Percentiles rank a stretch among this genome's conserved stretches.
phyloP scores from a whole-genome alignment of 768 basidiomycete species.

The Lactarius psammicola region DNA sequence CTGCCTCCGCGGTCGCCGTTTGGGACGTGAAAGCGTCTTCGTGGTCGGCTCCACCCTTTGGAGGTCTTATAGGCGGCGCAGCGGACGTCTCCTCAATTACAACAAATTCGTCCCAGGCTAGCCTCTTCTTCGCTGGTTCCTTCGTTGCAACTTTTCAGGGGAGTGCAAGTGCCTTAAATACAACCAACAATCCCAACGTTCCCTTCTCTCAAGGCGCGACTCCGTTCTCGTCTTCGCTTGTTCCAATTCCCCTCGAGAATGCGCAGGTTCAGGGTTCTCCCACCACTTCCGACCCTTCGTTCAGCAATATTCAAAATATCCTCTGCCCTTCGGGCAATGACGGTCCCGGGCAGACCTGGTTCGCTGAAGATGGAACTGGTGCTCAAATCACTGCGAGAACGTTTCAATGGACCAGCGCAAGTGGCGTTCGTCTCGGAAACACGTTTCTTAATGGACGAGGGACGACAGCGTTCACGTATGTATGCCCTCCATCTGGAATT shows the following conservation, averaged over 20 bases:
- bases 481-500: slow-evolving; percentile 12
- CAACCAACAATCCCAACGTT: slow-evolving; percentile 81
- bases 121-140: slow-evolving; percentile 85
- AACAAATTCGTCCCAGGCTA: slow-evolving; percentile 63
- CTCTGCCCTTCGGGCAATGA: slow-evolving; percentile 86
- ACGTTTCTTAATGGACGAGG: slow-evolving; percentile 79
- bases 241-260: slow-evolving; percentile 67
- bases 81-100: slow-evolving; percentile 74
- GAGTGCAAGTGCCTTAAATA: slow-evolving; percentile 50
- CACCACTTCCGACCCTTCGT: slow-evolving; percentile 57
- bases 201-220: slow-evolving; percentile 80
- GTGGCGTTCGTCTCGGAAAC: slow-evolving; percentile 87
- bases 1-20: slow-evolving; percentile 64
- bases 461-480: slow-evolving; percentile 86
- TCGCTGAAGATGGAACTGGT: slow-evolving; percentile 65
- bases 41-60: slow-evolving; percentile 81
- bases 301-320: slow-evolving; percentile 62
- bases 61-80: slow-evolving; percentile 70
- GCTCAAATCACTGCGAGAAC: slow-evolving; percentile 76
- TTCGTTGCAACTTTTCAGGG: slow-evolving; percentile 76
- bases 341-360: slow-evolving; percentile 81
- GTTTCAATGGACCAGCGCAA: slow-evolving; percentile 70
- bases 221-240: slow-evolving; percentile 86
- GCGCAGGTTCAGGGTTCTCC: slow-evolving; percentile 61
- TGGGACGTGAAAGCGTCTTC: slow-evolving; percentile 60